A percentile compares a stretch with the other conserved stretches of the same genome.
phyloP scores from a whole-genome alignment of 768 basidiomycete species.

The Mycena indigotica region DNA sequence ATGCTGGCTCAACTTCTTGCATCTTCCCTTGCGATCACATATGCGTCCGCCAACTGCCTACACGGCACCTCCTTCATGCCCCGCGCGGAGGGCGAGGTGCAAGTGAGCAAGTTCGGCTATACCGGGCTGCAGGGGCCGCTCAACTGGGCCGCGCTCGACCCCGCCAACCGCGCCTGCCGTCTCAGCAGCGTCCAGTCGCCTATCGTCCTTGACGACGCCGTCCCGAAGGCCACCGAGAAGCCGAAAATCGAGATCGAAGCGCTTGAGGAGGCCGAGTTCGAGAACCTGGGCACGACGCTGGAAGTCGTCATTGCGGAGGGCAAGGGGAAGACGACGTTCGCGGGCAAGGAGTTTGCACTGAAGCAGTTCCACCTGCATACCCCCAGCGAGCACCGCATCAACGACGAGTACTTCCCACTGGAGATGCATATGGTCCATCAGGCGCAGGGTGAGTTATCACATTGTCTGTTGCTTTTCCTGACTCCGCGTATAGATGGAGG shows the following conservation, averaged over 20 bases:
- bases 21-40: too few relatives aligned
- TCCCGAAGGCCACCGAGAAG: not conserved
- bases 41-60: not conserved
- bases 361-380: not conserved
- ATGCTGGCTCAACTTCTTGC: too few relatives aligned
- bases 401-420: not conserved
- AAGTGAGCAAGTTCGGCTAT: not conserved
- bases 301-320: not conserved
- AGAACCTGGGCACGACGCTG: not conserved
- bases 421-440: not conserved
- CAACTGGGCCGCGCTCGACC: not conserved
- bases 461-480: not conserved
- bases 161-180: not conserved
- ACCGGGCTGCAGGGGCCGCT: not conserved
- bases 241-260: not conserved
- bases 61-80: not conserved
- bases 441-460: not conserved
- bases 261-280: not conserved
- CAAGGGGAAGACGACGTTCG: not conserved
- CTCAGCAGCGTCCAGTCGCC: not conserved
- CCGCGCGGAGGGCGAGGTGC: not conserved
- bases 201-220: not conserved
- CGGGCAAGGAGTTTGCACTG: not conserved
- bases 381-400: not conserved
- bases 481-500: not conserved